These are phyloP conservation scores for Dactylorhiza incarnata DNA, from an alignment of 106 monocot genomes.

Conservation along the genomic window DNA sequence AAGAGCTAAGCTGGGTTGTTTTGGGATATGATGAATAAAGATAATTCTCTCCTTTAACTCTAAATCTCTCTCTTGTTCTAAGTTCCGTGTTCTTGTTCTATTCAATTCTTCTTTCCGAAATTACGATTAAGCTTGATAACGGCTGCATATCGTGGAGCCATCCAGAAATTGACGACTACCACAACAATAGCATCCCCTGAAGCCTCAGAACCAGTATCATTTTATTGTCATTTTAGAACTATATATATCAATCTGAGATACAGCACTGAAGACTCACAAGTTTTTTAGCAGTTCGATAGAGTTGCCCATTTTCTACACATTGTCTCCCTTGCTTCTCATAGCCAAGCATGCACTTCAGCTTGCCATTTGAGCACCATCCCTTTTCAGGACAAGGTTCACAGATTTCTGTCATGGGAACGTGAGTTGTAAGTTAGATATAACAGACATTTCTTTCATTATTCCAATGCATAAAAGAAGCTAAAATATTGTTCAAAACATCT, in stretches of 20 bases:
- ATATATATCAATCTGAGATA: not conserved
- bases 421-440: not conserved
- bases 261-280: constrained; percentile 29
- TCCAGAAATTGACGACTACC: too few relatives aligned
- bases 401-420: constrained; percentile 31
- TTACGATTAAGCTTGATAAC: too few relatives aligned
- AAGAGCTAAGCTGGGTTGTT: too few relatives aligned
- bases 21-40: too few relatives aligned
- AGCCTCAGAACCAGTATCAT: not conserved
- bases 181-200: not conserved
- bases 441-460: too few relatives aligned
- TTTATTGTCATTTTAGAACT: not conserved
- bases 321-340: constrained; percentile 61
- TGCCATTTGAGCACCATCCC: constrained; percentile 54
- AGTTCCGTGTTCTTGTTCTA: too few relatives aligned
- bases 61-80: too few relatives aligned
- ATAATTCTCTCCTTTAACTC: too few relatives aligned
- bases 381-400: constrained; percentile 82
- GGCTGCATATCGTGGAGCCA: too few relatives aligned
- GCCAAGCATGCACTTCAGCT: constrained; percentile 60
- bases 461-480: too few relatives aligned
- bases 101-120: too few relatives aligned
- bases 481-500: too few relatives aligned
- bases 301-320: constrained; percentile 62
- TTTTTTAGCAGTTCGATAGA: constrained; percentile 45